phyloP scores from a whole-genome alignment of 768 basidiomycete species.

The Mycena indigotica region DNA sequence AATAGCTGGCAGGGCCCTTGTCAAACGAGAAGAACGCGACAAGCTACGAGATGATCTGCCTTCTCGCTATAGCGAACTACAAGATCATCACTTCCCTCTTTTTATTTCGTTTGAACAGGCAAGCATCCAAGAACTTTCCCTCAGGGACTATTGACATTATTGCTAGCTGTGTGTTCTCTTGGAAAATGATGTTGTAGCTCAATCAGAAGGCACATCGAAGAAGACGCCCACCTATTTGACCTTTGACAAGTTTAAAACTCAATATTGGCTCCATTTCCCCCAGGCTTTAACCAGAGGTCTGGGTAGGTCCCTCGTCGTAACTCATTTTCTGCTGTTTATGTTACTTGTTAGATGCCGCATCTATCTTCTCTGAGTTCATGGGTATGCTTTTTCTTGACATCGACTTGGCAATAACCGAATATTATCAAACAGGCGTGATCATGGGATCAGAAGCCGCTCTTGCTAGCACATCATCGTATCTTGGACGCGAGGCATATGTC shows the following conservation, averaged over 20 bases:
- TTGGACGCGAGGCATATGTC: slow-evolving; percentile 49
- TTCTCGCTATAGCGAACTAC: slow-evolving; percentile 52
- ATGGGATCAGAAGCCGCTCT: slow-evolving; percentile 66
- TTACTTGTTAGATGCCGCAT: slow-evolving; percentile 49
- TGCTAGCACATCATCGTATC: slow-evolving; percentile 33
- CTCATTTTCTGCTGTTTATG: background rate
- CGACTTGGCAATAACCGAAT: background rate
- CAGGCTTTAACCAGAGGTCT: slow-evolving; percentile 53
- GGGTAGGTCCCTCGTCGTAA: slow-evolving; percentile 37
- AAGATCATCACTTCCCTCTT: slow-evolving; percentile 66
- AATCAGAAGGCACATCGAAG: background rate
- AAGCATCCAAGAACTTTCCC: too few relatives aligned
- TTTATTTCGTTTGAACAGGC: slow-evolving; percentile 71
- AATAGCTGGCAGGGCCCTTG: slow-evolving; percentile 22
- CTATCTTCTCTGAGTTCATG: slow-evolving; percentile 68
- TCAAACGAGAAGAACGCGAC: slow-evolving; percentile 48
- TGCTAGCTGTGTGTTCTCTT: slow-evolving; percentile 8
- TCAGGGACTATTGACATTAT: too few relatives aligned
- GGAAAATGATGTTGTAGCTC: slow-evolving; percentile 4
- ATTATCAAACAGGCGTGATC: slow-evolving; percentile 51
- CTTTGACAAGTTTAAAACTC: slow-evolving; percentile 16
- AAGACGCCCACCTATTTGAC: slow-evolving; percentile 3
- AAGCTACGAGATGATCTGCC: slow-evolving; percentile 50
- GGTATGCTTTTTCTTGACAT: slow-evolving; percentile 39
- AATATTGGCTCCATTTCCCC: slow-evolving; percentile 38